Evolutionary conservation across 768 basidiomycete genomes (phyloP), one percentile per base, ranked within the genome.

Genomic region (Trichaptum fuscoviolaceum): DNA sequence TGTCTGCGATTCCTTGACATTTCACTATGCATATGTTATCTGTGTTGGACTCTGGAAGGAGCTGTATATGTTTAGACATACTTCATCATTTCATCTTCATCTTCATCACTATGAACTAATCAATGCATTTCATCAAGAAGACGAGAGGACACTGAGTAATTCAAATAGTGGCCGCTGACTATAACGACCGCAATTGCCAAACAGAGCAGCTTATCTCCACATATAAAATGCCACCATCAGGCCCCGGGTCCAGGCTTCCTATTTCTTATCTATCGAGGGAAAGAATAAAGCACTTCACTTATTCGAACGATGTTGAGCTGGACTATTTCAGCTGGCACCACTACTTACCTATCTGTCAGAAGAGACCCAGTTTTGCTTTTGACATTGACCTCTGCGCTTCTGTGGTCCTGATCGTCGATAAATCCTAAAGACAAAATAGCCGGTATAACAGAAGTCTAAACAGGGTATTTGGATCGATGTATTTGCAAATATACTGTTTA

Each of bases 31-130:
- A 52, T 52, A 52, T 52, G 42, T 52, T 52, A 52, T 52, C 10
- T 52, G 15, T 52, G 42, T 52, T 52, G 42, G 10, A 52, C 42
- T 52, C 42, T 52, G 42, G 42, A 20, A 52, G 20, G 42, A 52
- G 42, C 3, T 52, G 42, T 52, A 67, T 65, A 63, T 63, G 67
- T 60, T 66, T 67, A 67, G 64, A 36, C 66, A 59, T n/a, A 66
- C 24, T 17, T 35, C 57, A 36, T 23, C 8, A 62, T 63, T 26
- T 66, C 57, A 66, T 63, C 64, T 63, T 35, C 36, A 65, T 52
- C 15, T 58, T 7, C 64, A 58, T 62, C 30, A 20, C 52, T 20
- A 30, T 30, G 30, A 30, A 30, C 30, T 30, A 30, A 30, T 30
- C 30, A 2, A 30, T 8, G 30, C 30, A 30, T 30, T 30, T 30